A percentile compares a stretch with the other conserved stretches of the same genome.
Conservation (phyloP, 768 basidiomycete genomes). For the Exidia glandulosa region DNA sequence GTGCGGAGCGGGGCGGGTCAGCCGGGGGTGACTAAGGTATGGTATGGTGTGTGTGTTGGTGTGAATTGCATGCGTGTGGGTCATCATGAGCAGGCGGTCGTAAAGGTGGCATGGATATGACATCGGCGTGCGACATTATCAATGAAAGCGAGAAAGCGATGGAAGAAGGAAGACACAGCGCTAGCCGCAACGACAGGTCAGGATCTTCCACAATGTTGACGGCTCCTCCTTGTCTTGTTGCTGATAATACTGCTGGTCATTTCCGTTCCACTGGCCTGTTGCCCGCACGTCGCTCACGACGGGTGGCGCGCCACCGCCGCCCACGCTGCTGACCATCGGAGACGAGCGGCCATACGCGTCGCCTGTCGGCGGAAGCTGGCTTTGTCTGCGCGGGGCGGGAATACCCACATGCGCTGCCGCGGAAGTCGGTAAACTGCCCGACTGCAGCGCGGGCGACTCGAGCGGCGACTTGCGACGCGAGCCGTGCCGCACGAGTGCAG, state of each 20-base stretch:
- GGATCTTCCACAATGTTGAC: conserved; percentile 48
- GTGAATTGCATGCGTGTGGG: background rate
- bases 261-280: background rate
- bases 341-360: conserved; percentile 73
- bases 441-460: conserved; percentile 35
- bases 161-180: too few species aligned
- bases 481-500: conserved; percentile 65
- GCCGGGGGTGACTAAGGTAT: too few species aligned
- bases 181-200: conserved; percentile 72
- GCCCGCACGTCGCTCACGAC: conserved; percentile 62
- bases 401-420: conserved; percentile 66
- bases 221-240: conserved; percentile 2
- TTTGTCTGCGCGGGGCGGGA: conserved; percentile 31
- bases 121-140: too few species aligned
- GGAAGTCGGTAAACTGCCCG: conserved; percentile 49
- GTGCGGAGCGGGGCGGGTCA: too few species aligned
- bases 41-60: too few species aligned
- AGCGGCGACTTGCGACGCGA: conserved; percentile 50
- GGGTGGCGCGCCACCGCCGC: conserved; percentile 58
- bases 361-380: conserved; percentile 37
- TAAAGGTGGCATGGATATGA: background rate
- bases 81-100: background rate
- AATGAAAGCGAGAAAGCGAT: background rate
- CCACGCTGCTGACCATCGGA: conserved; percentile 70
- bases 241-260: background rate